Evolutionary conservation across 2,329 filamentous ascomycete genomes (phyloP).

Genomic region (Talaromyces sp.): DNA sequence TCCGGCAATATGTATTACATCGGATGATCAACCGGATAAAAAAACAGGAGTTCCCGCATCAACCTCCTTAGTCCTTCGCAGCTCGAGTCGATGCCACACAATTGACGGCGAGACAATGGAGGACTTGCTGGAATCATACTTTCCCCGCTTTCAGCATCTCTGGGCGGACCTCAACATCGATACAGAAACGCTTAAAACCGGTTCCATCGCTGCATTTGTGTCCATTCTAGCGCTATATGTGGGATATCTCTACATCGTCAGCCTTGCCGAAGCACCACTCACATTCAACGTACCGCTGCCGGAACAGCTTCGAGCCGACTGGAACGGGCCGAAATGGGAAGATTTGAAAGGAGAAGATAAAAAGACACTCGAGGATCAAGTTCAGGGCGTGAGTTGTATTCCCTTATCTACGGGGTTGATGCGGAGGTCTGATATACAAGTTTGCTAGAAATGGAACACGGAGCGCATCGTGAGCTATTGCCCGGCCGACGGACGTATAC

Average conservation of each 20-base stretch:
- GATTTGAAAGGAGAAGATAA: slow-evolving; percentile 30
- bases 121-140: slow-evolving; percentile 9
- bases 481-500: slow-evolving; percentile 78
- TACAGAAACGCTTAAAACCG: slow-evolving; percentile 22
- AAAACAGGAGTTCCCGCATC: background rate
- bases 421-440: slow-evolving; percentile 1
- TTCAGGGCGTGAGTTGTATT: slow-evolving; percentile 31
- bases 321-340: slow-evolving; percentile 32
- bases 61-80: background rate
- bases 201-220: slow-evolving; percentile 25
- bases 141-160: slow-evolving; percentile 20
- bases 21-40: background rate
- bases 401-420: background rate
- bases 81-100: background rate
- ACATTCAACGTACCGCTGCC: slow-evolving; percentile 37
- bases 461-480: slow-evolving; percentile 48
- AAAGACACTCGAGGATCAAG: slow-evolving; percentile 34
- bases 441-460: slow-evolving; percentile 34
- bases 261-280: slow-evolving; percentile 30
- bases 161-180: slow-evolving; percentile 20
- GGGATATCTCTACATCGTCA: slow-evolving; percentile 28
- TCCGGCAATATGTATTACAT: background rate
- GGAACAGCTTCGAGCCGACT: slow-evolving; percentile 28
- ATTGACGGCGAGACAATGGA: slow-evolving; percentile 9
- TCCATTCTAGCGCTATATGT: slow-evolving; percentile 28